Evolutionary conservation across 345 rosid genomes (phyloP), one percentile per base, ranked within the genome.

Genomic region (Populus alba): DNA sequence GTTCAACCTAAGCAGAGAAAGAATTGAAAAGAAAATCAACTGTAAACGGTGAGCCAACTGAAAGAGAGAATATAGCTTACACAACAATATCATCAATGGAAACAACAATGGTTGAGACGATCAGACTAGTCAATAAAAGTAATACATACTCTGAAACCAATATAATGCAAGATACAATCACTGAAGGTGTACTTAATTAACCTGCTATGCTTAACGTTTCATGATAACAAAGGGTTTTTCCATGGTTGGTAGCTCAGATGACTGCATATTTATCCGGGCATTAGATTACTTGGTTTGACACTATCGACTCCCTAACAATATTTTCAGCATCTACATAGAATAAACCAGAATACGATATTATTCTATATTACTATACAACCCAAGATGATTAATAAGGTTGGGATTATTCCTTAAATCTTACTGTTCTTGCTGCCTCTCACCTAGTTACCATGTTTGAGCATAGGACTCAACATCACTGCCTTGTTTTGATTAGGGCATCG

Each of bases 1-100:
- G 98, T 85, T 94, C 98, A 0, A 92, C 98, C 98, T 92, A 82
- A 63, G 78, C 29, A 84, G 53, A 70, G 68, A 78, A 80, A 70
- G 68, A 77, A 69, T 39, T 59, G 35, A 31, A 67, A 53, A 53
- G 66, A 25, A 59, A 80, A 68, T 70, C 74, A 81, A 75, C 38
- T 66, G 66, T 53, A 27, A 81, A 66, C 47, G 29, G 37, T 43
- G 49, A 41, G 62, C 31, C 66, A 51, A 37, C 38, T 65, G 47
- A 57, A 12, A 65, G 53, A 77, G 53, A 77, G 38, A 74, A 53
- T 33, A 61, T 59, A 69, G 49, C 6, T 61, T 45, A 18, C 31
- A 45, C 39, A 66, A 51, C 6, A 59, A 35, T 33, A 78, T 55
- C 38, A 73, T 37, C 25, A 73, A 37, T 8, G 9, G 20, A 71